Evolutionary conservation across 192 early-diverging fungal species (phyloP), one percentile per base, ranked within the genome.

Genomic region (Lobosporangium transversale): DNA sequence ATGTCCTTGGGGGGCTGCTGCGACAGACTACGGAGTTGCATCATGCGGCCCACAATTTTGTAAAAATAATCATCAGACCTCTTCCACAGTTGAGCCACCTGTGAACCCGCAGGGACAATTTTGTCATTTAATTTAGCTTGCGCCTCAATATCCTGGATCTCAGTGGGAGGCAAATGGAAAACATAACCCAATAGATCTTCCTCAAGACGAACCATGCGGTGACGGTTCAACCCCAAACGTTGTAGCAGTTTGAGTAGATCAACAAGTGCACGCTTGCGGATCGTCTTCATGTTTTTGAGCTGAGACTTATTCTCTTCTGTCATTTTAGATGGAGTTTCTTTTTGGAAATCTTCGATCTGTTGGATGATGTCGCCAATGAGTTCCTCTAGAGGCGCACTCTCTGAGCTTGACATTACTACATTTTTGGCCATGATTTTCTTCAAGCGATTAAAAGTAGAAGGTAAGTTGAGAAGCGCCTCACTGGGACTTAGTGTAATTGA

Each of bases 201-300:
- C 30, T 79, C 76, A 4, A 75, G 56, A 29, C 78, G 68, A 17
- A 70, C 66, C 53, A 68, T 63, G 51, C 78, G 70, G 47, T 69
- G 69, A 32, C 78, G 78, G 43, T 84, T 80, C 23, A 90, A 62
- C 21, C 94, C 94, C 40, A 94, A 62, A 23, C 85, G 69, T 29
- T 87, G 82, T 24, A 96, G 59, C 49, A 90, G 82, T 66, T 90
- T 93, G 48, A 94, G 81, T 20, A 93, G 70, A 60, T 96, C 93
- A 27, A 91, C 91, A 3, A 92, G 64, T 2, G 94, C 87, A 66
- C 92, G 94, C 75, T 92, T 92, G 27, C 91, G 87, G 21, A 94
- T 70, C 30, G 86, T 61, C 58, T 92, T 88, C 60, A 89, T 86
- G 45, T 86, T 83, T 48, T 93, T 94, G 36, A 88, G 76, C 32